Evolutionary conservation across 31 red algal genomes (phyloP).

Genomic region (Porphyra umbilicalis): DNA sequence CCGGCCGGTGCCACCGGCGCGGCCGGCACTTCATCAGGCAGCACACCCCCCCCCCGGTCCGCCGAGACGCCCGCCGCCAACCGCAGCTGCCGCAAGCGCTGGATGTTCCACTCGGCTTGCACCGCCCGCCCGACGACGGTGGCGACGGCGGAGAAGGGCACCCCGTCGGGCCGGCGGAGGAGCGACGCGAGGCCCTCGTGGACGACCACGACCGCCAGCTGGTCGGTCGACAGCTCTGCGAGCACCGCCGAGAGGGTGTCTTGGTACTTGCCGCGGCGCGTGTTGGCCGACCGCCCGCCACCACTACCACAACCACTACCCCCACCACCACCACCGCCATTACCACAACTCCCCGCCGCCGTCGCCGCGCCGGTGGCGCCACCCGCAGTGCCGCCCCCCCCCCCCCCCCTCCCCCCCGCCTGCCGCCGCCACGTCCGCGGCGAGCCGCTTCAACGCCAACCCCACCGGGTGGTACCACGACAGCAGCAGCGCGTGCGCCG

Average conservation of each 20-base stretch:
- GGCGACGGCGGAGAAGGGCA: constrained; percentile 20
- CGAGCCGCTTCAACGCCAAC: background rate
- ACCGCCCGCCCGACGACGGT: constrained; percentile 33
- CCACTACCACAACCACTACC: too few species aligned
- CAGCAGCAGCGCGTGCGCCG: constrained; percentile 35
- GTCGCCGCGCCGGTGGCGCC: background rate
- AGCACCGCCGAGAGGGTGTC: constrained; percentile 3
- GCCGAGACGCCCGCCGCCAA: background rate
- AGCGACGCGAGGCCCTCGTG: constrained; percentile 33
- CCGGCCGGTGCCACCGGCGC: too few species aligned
- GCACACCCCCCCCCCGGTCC: background rate
- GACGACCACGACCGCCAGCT: constrained; percentile 36
- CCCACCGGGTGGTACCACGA: constrained; percentile 65
- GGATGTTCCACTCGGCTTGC: constrained; percentile 44
- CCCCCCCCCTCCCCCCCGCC: background rate
- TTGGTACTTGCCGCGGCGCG: background rate
- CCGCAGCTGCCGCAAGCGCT: constrained; percentile 12
- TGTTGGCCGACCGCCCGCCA: background rate
- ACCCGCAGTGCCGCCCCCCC: background rate
- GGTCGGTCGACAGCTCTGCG: constrained; percentile 15
- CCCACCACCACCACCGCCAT: too few species aligned
- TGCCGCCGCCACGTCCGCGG: background rate
- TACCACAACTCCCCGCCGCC: background rate
- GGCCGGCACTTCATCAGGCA: too few species aligned
- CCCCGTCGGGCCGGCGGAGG: constrained; percentile 27